Evolutionary conservation across 106 monocot genomes (phyloP).

Genomic region (Chionographis japonica): DNA sequence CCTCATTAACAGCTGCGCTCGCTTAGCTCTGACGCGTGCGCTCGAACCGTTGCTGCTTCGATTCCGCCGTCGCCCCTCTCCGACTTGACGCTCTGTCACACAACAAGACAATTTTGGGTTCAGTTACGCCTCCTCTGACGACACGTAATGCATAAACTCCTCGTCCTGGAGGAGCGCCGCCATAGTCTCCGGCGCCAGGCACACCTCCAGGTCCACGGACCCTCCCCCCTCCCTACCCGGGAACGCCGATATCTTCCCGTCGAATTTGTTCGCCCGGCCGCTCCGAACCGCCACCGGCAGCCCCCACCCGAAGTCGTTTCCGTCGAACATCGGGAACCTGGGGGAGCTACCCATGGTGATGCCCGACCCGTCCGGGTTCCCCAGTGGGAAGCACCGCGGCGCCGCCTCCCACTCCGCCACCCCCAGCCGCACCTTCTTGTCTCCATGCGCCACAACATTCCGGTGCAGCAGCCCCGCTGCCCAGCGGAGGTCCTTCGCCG

Average conservation of each 20-base stretch:
- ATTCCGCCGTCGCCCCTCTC: too few relatives aligned
- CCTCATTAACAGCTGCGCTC: too few relatives aligned
- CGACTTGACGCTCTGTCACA: too few relatives aligned
- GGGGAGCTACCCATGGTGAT: slow-evolving; percentile 51
- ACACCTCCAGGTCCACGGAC: slow-evolving; percentile 57
- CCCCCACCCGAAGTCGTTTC: slow-evolving; percentile 50
- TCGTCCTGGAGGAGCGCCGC: slow-evolving; percentile 23
- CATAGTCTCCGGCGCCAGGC: slow-evolving; percentile 33
- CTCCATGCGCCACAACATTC: slow-evolving; percentile 22
- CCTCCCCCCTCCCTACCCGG: slow-evolving; percentile 40
- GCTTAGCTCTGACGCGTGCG: too few relatives aligned
- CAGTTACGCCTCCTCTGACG: not conserved
- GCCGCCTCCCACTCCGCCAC: slow-evolving; percentile 37
- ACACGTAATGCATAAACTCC: slow-evolving; percentile 33
- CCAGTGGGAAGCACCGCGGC: slow-evolving; percentile 33
- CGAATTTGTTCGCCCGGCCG: slow-evolving; percentile 43
- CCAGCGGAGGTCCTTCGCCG: slow-evolving; percentile 20
- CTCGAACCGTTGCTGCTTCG: too few relatives aligned
- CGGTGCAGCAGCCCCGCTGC: slow-evolving; percentile 22
- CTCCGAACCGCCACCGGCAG: slow-evolving; percentile 29
- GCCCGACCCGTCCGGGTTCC: slow-evolving; percentile 34
- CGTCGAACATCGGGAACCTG: slow-evolving; percentile 30
- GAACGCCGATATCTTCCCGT: slow-evolving; percentile 46
- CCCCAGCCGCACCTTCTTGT: slow-evolving; percentile 15
- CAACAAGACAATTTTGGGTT: too few relatives aligned